phyloP scores from a whole-genome alignment of 352 stramenopile species.

The Pythium graminicola region DNA sequence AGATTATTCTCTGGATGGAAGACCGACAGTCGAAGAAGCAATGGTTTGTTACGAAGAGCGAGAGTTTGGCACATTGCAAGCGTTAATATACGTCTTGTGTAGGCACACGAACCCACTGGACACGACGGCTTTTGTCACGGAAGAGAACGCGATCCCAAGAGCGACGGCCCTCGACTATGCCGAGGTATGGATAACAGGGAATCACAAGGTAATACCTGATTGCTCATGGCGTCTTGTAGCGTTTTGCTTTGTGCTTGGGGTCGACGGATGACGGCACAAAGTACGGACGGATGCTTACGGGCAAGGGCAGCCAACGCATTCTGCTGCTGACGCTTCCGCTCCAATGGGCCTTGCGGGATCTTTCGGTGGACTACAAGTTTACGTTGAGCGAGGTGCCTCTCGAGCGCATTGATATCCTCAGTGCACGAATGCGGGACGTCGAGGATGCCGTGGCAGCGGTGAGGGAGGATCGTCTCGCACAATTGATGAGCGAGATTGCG shows the following conservation, averaged over 20 bases:
- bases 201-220: too few relatives aligned
- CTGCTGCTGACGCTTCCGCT: background rate
- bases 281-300: background rate
- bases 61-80: background rate
- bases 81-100: background rate
- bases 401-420: constrained; percentile 8
- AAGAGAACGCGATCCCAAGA: constrained; percentile 11
- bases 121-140: constrained; percentile 7
- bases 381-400: constrained; percentile 5
- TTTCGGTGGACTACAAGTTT: constrained; percentile 6
- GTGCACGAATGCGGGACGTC: constrained; percentile 8
- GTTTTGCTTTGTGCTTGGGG: background rate
- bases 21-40: constrained; percentile 10
- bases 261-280: background rate
- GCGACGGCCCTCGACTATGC: constrained; percentile 8
- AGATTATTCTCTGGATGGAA: constrained; percentile 14
- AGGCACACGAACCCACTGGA: constrained; percentile 4
- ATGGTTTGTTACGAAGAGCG: background rate
- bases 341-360: background rate
- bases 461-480: background rate
- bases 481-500: background rate
- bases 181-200: background rate
- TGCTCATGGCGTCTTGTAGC: background rate
- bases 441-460: background rate
- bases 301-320: background rate